Percentiles rank a stretch among this genome's conserved stretches.
Evolutionary conservation across 495 filamentous ascomycete species (phyloP).

Genomic region (Thozetella sp.): DNA sequence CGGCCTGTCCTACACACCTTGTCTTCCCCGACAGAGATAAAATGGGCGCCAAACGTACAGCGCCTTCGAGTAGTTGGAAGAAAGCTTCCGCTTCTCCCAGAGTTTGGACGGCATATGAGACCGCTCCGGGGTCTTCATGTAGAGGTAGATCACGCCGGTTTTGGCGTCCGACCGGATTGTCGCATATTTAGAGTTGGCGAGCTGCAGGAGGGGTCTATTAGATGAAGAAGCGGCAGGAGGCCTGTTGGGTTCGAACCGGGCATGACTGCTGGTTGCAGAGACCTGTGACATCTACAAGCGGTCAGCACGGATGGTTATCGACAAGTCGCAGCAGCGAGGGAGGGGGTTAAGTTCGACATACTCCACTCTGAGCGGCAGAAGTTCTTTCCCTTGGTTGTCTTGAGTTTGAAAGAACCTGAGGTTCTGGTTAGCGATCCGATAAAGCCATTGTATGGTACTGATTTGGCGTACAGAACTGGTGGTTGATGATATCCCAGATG

Average conservation of each 20-base stretch:
- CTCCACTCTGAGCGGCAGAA: conserved; percentile 97
- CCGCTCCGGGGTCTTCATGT: conserved; percentile 95
- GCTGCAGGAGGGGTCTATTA: conserved; percentile 14
- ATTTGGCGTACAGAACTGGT: conserved; percentile 15
- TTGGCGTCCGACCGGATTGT: conserved; percentile 83
- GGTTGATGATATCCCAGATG: conserved; percentile 68
- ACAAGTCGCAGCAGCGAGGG: background rate
- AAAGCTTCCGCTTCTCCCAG: conserved; percentile 94
- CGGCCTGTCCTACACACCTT: background rate
- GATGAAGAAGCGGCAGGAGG: background rate
- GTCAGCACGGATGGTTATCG: conserved; percentile 4
- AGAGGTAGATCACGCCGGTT: conserved; percentile 87
- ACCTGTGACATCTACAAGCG: conserved; percentile 66
- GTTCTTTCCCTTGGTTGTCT: conserved; percentile 89
- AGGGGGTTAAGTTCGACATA: conserved; percentile 16
- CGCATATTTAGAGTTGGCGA: conserved; percentile 94
- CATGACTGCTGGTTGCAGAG: conserved; percentile 95
- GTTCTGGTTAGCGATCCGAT: conserved; percentile 16
- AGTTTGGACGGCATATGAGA: conserved; percentile 88
- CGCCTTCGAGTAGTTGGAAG: conserved; percentile 86
- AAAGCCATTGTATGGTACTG: no score
- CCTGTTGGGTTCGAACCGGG: conserved; percentile 41
- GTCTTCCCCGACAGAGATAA: background rate
- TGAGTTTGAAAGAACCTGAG: conserved; percentile 77
- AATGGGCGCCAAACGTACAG: conserved; percentile 33